Conservation (phyloP, 179 eudicot species). For the Actinidia arguta region DNA sequence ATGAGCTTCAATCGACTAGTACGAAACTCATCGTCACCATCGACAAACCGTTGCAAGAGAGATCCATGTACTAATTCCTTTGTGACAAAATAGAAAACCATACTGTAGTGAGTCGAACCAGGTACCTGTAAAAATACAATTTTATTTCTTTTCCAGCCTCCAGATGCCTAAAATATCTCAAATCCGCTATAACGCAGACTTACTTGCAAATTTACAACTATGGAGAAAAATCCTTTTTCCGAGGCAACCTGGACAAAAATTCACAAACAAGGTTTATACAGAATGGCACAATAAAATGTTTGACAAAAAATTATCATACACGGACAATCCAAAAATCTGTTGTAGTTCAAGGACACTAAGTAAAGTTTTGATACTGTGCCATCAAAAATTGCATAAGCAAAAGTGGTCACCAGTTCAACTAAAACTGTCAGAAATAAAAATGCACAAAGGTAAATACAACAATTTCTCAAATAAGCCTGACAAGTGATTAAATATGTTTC, state of each 20-base stretch:
- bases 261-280: slow-evolving; percentile 1
- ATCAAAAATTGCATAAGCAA: neutral
- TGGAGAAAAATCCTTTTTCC: slow-evolving; percentile 82
- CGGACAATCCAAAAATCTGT: neutral
- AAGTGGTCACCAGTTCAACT: slow-evolving; percentile 4
- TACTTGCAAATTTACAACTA: slow-evolving; percentile 92
- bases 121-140: slow-evolving; percentile 68
- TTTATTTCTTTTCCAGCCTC: slow-evolving; percentile 28
- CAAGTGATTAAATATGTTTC: no score
- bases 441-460: no score
- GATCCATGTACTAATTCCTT: slow-evolving; percentile 80
- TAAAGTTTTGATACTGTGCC: neutral
- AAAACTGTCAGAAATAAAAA: no score
- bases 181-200: slow-evolving; percentile 37
- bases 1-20: slow-evolving; percentile 94
- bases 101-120: slow-evolving; percentile 95
- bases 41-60: slow-evolving; percentile 94
- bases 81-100: slow-evolving; percentile 90
- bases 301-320: neutral
- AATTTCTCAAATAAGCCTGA: no score
- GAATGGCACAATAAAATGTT: neutral
- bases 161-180: slow-evolving; percentile 24
- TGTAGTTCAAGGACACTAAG: neutral
- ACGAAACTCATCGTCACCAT: slow-evolving; percentile 99
- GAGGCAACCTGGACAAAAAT: slow-evolving; percentile 75